Evolutionary conservation across 768 basidiomycete genomes (phyloP), one percentile per base, ranked within the genome.

Genomic region (Boletus edulis): DNA sequence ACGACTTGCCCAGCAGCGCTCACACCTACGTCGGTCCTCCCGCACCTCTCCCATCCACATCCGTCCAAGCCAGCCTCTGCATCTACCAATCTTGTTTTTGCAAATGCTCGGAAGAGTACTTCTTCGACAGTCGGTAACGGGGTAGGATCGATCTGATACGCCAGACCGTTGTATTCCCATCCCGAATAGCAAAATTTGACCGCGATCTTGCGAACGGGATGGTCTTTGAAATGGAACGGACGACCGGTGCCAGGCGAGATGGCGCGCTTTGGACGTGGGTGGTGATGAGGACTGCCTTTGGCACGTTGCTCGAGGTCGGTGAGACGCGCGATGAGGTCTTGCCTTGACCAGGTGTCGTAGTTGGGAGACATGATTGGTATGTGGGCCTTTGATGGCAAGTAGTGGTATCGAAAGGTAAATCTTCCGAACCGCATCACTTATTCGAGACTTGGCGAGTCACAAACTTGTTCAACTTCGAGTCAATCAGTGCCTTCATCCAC

Each of bases 1-100:
- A 98, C 79, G 22, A 98, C 94, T 69, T 98, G 96, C 4, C 93
- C 94, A 9, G 89, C 90, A 38, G 89, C 91, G 67, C 94, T 96
- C 55, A 99, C 97, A 0, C 96, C 95, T 18, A 87, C 80, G 77
- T 99, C 97, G 27, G 97, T 98, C 65, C 97, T 74, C 13, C 97
- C 96, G 71, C 97, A 98, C 60, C 83, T 80, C 66, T 90, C 86
- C 85, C 91, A 98, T 35, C 83, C 90, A 65, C 93, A 94, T 0
- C 91, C 95, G 17, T 94, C 88, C 52, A 89, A 75, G 5, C 92
- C 91, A 5, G 73, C 80, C 4, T 78, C 81, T 1, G 78, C 78
- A 64, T 96, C 91, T 12, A 98, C 81, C 42, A 99, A 75, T 46
- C 85, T 78, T 0, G 90, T 81, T 61, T 86, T 86, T 40, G 82